These are phyloP conservation scores for Penicillium oxalicum DNA, from an alignment of 2,329 filamentous ascomycete genomes.

Conservation along the genomic window DNA sequence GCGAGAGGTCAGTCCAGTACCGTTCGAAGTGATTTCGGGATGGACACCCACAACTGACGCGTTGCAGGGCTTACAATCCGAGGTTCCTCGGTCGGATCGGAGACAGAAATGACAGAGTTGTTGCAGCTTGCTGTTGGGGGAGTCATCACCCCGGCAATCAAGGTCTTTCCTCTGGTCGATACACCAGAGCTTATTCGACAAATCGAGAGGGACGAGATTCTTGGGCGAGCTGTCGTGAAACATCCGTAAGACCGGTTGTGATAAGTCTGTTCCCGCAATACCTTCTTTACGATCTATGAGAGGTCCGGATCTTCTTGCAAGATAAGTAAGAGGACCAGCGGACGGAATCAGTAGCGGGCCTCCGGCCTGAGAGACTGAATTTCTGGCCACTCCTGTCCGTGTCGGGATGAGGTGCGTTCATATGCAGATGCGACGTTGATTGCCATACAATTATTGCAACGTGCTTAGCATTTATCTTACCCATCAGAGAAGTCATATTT, in stretches of 20 bases:
- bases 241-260: constrained; percentile 1
- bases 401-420: too few species aligned
- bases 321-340: too few species aligned
- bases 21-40: background rate
- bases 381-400: too few species aligned
- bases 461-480: too few species aligned
- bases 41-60: background rate
- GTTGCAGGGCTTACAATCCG: constrained; percentile 16
- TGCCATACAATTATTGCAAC: too few species aligned
- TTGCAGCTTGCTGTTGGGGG: constrained; percentile 14
- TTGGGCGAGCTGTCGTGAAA: constrained; percentile 18
- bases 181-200: constrained; percentile 11
- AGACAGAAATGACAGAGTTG: constrained; percentile 16
- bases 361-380: too few species aligned
- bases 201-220: constrained; percentile 14
- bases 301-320: too few species aligned
- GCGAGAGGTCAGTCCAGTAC: constrained; percentile 15
- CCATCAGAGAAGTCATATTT: too few species aligned
- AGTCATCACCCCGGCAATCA: constrained; percentile 13
- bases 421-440: too few species aligned
- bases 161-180: constrained; percentile 16
- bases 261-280: background rate
- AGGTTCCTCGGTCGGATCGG: constrained; percentile 20
- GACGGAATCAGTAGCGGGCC: too few species aligned
- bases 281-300: too few species aligned